These are phyloP conservation scores for Globisporangium splendens DNA, from an alignment of 352 stramenopile species.

Conservation along the genomic window DNA sequence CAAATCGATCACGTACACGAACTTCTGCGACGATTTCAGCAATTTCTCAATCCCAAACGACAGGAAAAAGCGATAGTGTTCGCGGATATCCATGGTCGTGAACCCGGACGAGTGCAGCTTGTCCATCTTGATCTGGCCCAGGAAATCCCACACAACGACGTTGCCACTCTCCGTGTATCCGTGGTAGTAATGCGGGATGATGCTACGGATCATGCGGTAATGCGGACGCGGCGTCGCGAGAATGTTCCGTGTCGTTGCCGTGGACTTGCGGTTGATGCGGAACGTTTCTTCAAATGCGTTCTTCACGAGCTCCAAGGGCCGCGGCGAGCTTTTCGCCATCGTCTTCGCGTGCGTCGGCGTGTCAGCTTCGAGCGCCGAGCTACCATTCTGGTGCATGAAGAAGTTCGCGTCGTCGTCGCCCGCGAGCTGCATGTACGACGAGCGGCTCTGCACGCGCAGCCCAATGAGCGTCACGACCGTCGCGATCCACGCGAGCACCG, in stretches of 20 bases:
- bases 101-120: constrained; percentile 61
- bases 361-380: constrained; percentile 18
- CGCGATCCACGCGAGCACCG: constrained; percentile 63
- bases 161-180: constrained; percentile 66
- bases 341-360: constrained; percentile 10
- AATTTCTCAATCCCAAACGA: constrained; percentile 70
- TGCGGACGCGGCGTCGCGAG: constrained; percentile 58
- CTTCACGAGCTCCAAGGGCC: constrained; percentile 57
- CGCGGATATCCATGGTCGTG: constrained; percentile 61
- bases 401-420: constrained; percentile 55
- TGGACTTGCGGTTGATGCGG: constrained; percentile 32
- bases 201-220: constrained; percentile 63
- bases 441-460: constrained; percentile 52
- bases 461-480: constrained; percentile 65
- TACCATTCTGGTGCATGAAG: constrained; percentile 32
- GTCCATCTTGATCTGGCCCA: constrained; percentile 79
- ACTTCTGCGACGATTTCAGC: constrained; percentile 54
- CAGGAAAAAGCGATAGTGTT: constrained; percentile 79
- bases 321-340: constrained; percentile 12
- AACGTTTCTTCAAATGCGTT: constrained; percentile 69
- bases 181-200: constrained; percentile 76
- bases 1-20: constrained; percentile 78
- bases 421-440: constrained; percentile 64
- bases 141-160: constrained; percentile 74
- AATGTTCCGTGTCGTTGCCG: constrained; percentile 25